Percentiles rank a stretch among this genome's conserved stretches.
phyloP scores from a whole-genome alignment of 495 filamentous ascomycete species.

The Symbiotaphrina buchneri region DNA sequence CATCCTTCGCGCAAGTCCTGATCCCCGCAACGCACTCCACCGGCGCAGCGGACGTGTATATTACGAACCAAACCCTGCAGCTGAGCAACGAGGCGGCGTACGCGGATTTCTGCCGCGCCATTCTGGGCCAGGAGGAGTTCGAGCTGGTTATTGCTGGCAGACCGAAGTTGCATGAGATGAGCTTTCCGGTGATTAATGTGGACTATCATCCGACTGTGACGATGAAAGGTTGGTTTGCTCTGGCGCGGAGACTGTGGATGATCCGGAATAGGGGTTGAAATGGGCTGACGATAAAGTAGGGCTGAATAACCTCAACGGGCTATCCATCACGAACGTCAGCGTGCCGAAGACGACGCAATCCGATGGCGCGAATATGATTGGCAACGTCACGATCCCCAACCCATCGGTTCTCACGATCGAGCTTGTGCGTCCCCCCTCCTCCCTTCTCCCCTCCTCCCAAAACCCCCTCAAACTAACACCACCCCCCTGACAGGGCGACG shows the following conservation, averaged over 20 bases:
- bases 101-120: slow-evolving; percentile 27
- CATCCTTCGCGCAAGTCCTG: slow-evolving; percentile 33
- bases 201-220: slow-evolving; percentile 30
- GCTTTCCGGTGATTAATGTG: slow-evolving; percentile 22
- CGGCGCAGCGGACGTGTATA: slow-evolving; percentile 26
- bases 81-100: slow-evolving; percentile 30
- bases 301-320: slow-evolving; percentile 35
- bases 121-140: slow-evolving; percentile 32
- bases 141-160: slow-evolving; percentile 32
- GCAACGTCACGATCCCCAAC: slow-evolving; percentile 44
- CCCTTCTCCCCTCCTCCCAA: neutral
- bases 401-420: slow-evolving; percentile 37
- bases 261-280: neutral
- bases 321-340: slow-evolving; percentile 26
- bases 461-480: slow-evolving; percentile 7
- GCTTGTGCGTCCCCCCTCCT: slow-evolving; percentile 20
- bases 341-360: slow-evolving; percentile 17
- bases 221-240: slow-evolving; percentile 26
- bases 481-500: slow-evolving; percentile 28
- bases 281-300: slow-evolving; percentile 13
- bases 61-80: slow-evolving; percentile 26
- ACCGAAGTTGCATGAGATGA: slow-evolving; percentile 25
- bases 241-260: neutral
- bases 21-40: slow-evolving; percentile 30
- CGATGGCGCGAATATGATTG: slow-evolving; percentile 38